These are phyloP conservation scores for Graphiopsis chlorocephala DNA, from an alignment of 2,329 filamentous ascomycete species.

Conservation along the genomic window DNA sequence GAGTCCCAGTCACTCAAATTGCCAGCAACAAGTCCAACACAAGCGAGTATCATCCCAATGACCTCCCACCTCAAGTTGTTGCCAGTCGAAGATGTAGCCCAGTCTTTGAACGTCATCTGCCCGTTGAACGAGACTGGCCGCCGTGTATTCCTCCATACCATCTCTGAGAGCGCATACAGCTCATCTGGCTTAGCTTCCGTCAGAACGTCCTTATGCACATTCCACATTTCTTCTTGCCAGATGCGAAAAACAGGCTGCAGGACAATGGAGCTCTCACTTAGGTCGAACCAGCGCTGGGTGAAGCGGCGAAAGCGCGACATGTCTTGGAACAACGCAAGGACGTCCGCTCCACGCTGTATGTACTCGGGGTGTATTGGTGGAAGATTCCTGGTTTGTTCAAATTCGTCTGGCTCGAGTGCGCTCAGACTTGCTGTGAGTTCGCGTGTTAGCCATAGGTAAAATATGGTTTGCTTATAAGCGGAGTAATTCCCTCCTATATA, in stretches of 20 bases:
- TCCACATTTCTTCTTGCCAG: constrained; percentile 38
- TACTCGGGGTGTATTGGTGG: constrained; percentile 29
- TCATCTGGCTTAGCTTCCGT: constrained; percentile 31
- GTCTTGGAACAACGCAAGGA: constrained; percentile 33
- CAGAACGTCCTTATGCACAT: constrained; percentile 31
- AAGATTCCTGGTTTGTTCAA: constrained; percentile 25
- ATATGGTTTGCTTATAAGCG: neutral
- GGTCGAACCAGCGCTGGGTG: constrained; percentile 32
- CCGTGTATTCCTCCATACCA: constrained; percentile 43
- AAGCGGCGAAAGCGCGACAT: constrained; percentile 32
- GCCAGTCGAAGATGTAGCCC: constrained; percentile 39
- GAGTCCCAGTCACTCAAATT: constrained; percentile 35
- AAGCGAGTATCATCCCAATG: constrained; percentile 39
- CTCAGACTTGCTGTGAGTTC: constrained; percentile 23
- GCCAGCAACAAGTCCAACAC: constrained; percentile 38
- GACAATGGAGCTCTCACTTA: constrained; percentile 35
- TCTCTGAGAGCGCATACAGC: constrained; percentile 39
- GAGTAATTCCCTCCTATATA: neutral
- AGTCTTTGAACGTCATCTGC: constrained; percentile 39
- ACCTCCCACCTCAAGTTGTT: constrained; percentile 44
- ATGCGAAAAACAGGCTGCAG: constrained; percentile 32
- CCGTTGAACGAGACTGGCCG: constrained; percentile 37
- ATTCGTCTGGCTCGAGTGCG: constrained; percentile 22
- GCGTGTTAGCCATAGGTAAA: neutral
- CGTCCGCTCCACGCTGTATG: constrained; percentile 34